Percentiles rank a stretch among this genome's conserved stretches.
Conservation (phyloP, 2,329 filamentous ascomycete species). For the Cordyceps militaris region DNA sequence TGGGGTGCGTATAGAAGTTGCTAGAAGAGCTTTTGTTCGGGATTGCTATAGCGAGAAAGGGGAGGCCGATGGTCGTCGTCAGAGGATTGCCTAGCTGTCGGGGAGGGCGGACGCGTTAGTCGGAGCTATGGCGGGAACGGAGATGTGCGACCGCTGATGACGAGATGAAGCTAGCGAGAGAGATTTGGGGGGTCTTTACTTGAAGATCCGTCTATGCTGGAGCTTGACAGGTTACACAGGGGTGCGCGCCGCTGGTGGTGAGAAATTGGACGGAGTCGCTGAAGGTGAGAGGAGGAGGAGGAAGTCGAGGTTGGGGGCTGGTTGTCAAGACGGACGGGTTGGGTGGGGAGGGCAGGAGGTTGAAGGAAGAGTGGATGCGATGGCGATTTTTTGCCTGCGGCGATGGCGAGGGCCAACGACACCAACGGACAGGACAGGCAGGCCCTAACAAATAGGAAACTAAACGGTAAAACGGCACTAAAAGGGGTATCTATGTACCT, state of each 20-base stretch:
- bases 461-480: no score
- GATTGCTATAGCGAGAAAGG: background rate
- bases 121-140: background rate
- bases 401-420: no score
- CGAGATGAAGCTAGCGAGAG: background rate
- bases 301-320: conserved; percentile 6
- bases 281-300: background rate
- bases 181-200: background rate
- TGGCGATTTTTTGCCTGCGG: conserved; percentile 4
- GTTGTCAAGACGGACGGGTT: background rate
- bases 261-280: background rate
- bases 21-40: conserved; percentile 5
- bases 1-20: background rate
- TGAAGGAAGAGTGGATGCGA: conserved; percentile 12
- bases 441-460: background rate
- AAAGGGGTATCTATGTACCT: no score
- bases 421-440: no score
- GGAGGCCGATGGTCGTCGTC: background rate
- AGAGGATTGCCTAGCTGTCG: conserved; percentile 8
- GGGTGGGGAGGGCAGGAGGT: conserved; percentile 13
- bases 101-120: conserved; percentile 5
- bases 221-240: background rate
- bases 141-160: background rate
- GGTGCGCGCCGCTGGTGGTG: conserved; percentile 3
- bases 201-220: background rate